phyloP scores from a whole-genome alignment of 345 rosid genomes.

The Eucalyptus tenuipes region DNA sequence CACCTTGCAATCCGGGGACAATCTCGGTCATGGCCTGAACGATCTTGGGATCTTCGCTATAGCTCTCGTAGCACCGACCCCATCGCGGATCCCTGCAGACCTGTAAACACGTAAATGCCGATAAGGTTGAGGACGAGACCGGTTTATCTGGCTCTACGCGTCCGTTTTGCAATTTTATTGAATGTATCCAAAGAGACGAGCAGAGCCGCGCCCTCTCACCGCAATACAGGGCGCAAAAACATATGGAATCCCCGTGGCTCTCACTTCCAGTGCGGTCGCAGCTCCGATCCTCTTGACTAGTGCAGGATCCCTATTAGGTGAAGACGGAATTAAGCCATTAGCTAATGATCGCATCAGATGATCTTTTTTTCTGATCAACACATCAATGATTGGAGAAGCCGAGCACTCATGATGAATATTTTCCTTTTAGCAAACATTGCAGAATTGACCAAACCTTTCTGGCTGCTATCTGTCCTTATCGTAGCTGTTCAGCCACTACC shows the following conservation, averaged over 20 bases:
- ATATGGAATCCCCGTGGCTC: conserved; percentile 77
- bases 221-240: conserved; percentile 88
- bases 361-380: not conserved
- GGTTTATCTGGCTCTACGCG: not conserved
- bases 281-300: conserved; percentile 77
- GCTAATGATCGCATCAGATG: not conserved
- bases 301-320: conserved; percentile 48
- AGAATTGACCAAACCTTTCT: not conserved
- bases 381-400: not conserved
- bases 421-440: not conserved
- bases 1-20: conserved; percentile 77
- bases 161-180: not conserved
- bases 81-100: conserved; percentile 97
- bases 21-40: conserved; percentile 70
- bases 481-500: not conserved
- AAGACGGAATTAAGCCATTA: not conserved
- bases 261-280: conserved; percentile 83
- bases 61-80: conserved; percentile 97
- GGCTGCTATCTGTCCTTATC: not conserved
- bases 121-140: not conserved
- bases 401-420: not conserved
- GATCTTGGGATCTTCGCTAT: conserved; percentile 62
- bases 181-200: not conserved
- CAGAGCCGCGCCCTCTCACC: conserved; percentile 15
- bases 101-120: conserved; percentile 6